Evolutionary conservation across 1,139 yeast genomes (phyloP), one percentile per base, ranked within the genome.

Genomic region (Groenewaldozyma auringiensis): DNA sequence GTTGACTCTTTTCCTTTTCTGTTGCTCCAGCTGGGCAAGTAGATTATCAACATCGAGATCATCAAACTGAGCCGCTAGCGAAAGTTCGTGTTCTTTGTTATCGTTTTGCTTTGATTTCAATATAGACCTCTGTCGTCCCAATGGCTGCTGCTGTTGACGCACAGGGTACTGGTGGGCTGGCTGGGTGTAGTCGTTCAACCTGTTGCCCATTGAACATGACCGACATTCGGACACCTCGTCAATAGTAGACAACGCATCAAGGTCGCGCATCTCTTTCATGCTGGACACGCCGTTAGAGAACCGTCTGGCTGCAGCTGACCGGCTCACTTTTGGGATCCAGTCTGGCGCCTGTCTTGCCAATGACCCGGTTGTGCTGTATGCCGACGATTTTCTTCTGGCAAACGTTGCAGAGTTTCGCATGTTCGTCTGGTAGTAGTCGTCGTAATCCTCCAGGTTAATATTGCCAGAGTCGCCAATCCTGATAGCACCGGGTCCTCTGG

Each of bases 21-120:
- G 46, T 45, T 53, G 52, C 37, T 58, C 61, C 44, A 58, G 45
- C 43, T 57, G 59, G 31, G 47, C 49, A 20, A 56, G 44, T 34
- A 53, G 54, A 11, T 49, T 48, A 25, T 56, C 58, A 41, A 58
- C 9, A 25, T 25, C 11, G 11, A 8, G 6, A 25, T 25, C 29
- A 25, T 25, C 29, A 25, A 11, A 25, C 11, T 25, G 29, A 25
- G 29, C 29, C 6, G 29, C 29, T 25, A 6, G 6, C 11, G 29
- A 25, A 18, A 35, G 35, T 32, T 48, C 51, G 14, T 42, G 21
- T 9, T 41, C 41, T 22, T 31, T 22, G 25, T 48, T 50, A n/a
- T 14, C 20, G 20, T 48, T 47, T 22, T 17, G 18, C 31, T 42
- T 45, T 14, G 40, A 46, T 41, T 48, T 50, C 17, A 50, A 44